Percentiles rank a stretch among this genome's conserved stretches.
Conservation (phyloP, 495 filamentous ascomycete species). For the Trypethelium eluteriae region DNA sequence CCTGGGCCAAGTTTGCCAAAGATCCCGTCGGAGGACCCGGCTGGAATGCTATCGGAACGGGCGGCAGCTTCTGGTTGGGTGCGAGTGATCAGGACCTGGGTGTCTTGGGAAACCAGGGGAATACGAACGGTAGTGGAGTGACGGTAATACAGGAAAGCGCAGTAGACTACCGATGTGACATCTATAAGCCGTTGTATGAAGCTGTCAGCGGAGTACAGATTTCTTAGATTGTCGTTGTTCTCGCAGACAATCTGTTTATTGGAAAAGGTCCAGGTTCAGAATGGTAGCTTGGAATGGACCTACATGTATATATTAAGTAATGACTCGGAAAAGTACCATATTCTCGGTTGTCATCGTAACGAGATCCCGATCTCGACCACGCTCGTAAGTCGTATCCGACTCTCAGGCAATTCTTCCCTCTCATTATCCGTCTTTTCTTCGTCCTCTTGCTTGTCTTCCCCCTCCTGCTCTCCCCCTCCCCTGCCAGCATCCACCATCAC, state of each 20-base stretch:
- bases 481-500: background rate
- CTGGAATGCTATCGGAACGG: slow-evolving; percentile 27
- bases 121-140: slow-evolving; percentile 18
- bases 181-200: slow-evolving; percentile 22
- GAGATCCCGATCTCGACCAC: slow-evolving; percentile 26
- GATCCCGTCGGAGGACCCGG: slow-evolving; percentile 28
- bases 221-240: background rate
- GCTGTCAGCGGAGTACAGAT: slow-evolving; percentile 10
- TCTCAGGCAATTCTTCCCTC: slow-evolving; percentile 22
- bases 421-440: background rate
- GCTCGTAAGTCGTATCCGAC: slow-evolving; percentile 25
- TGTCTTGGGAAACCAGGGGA: slow-evolving; percentile 17
- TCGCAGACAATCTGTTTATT: background rate
- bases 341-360: slow-evolving; percentile 19
- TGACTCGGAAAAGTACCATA: background rate
- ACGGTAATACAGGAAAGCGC: slow-evolving; percentile 25
- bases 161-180: slow-evolving; percentile 22
- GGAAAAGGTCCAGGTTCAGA: background rate
- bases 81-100: slow-evolving; percentile 19
- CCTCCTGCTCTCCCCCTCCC: background rate
- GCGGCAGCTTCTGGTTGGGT: slow-evolving; percentile 13
- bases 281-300: background rate
- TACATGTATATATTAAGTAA: background rate
- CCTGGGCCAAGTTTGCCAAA: slow-evolving; percentile 32
- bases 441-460: background rate